Base-by-base conservation (phyloP, 768 basidiomycete species). In the Steccherinum ochraceum region DNA sequence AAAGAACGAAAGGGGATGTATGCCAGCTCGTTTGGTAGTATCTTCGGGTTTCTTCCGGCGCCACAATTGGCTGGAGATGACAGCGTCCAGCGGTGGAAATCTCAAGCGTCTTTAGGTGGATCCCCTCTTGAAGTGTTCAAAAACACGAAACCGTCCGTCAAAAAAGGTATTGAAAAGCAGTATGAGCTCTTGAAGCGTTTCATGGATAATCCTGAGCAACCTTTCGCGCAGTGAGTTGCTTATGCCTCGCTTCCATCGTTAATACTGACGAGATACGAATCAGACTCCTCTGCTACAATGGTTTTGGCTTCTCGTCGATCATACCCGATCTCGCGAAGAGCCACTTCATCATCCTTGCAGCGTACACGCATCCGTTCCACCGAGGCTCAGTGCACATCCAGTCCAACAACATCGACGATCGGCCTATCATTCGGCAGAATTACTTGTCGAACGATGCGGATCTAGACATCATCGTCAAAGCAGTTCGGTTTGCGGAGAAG, bases 351-450 rank as follows among this genome's bases (percentile, higher is more conserved):
- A 19, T 55, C 24, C 23, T 48, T 4, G n/a, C 7, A 13, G 53
- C 35, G 13, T 41, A 42, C 19, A 40, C 27, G 10, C 53, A 46
- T 26, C 62, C 62, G 7, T 61, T 62, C 52, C 40, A 49, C 24
- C 58, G 62, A 12, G 62, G 62, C 11, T 50, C 52, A 2, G 59
- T 62, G 13, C 54, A 60, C 48, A 57, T 63, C 50, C 52, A 48
- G 5, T 51, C 58, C 2, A 56, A 52, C 2, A 41, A 49, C 40
- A 25, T 48, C n/a, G 25, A 40, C n/a, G 48, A 25, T 13, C 52
- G 41, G 26, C 52, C 52, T 13, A 42, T 35, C 18, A 53, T 53
- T 42, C 18, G 49, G 46, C 48, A 50, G 40, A 49, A 52, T 46
- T 48, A 52, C 46, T 45, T 52, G 21, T 45, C 46, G 4, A 52